Conservation (phyloP, 257 asterid species). For the Ilex aquifolium region DNA sequence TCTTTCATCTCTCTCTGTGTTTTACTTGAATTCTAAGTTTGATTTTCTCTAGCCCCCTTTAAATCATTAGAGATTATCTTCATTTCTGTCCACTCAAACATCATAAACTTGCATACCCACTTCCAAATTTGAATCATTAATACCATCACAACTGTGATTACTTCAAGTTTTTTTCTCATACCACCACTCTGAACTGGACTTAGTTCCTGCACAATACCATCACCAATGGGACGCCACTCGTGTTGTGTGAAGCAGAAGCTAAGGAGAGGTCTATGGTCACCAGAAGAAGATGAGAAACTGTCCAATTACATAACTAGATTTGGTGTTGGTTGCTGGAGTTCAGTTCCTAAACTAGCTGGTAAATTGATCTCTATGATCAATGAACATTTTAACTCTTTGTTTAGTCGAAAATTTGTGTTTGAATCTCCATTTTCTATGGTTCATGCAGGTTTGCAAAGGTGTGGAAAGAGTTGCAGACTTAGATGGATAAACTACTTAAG, state of each 20-base stretch:
- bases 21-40: too few relatives aligned
- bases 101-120: too few relatives aligned
- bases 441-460: constrained; percentile 1
- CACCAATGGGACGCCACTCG: not conserved
- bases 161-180: too few relatives aligned
- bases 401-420: too few relatives aligned
- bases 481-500: constrained; percentile 3
- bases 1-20: too few relatives aligned
- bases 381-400: too few relatives aligned
- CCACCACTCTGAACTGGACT: too few relatives aligned
- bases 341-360: not conserved
- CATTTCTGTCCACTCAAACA: too few relatives aligned
- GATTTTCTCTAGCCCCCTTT: too few relatives aligned
- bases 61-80: too few relatives aligned
- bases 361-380: not conserved
- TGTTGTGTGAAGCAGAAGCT: constrained; percentile 2
- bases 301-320: not conserved
- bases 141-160: too few relatives aligned
- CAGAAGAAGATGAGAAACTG: constrained; percentile 4
- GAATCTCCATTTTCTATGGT: not conserved
- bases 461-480: constrained; percentile 1
- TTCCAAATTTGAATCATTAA: too few relatives aligned
- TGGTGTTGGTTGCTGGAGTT: constrained; percentile 4
- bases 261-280: constrained; percentile 2
- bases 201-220: not conserved